Base-by-base conservation (phyloP, 2,329 filamentous ascomycete species). In the Colletotrichum theobromicola region DNA sequence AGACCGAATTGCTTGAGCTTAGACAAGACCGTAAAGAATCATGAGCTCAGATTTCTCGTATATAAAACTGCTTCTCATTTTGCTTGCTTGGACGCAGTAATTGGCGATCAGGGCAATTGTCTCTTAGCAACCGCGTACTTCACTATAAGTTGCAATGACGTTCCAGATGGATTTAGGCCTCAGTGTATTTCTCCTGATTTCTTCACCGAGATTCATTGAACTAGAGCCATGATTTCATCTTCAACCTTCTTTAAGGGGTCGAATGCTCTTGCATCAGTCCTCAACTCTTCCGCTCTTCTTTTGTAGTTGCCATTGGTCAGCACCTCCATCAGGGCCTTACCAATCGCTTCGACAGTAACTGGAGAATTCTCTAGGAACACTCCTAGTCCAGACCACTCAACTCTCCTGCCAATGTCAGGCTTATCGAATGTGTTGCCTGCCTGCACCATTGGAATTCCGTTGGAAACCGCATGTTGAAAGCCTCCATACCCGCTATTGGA, bases 401-500 rank as follows among this genome's bases (percentile, higher is more conserved):
- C 72, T 16, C 78, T 72, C 65, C 75, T 75, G 50, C 77, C 76
- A 3, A 75, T 76, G 70, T 87, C 85, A 1, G 81, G 79, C 26
- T 75, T 75, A 62, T 86, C 85, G 42, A 84, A 83, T 28, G 79
- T 82, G 21, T 79, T 78, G 2, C 88, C 87, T 0, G 86, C 83
- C 28, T 89, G 78, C 3, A 90, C 84, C 78, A 89, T 83, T 2
- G 88, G 87, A 24, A 88, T 84, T 1, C 86, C 86, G 70, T 86
- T 83, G 34, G 83, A 81, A 4, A 88, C 78, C 4, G 83, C 84
- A 69, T 89, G 86, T 26, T 84, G 82, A 62, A 88, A 83, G 2
- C 85, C 86, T 5, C 87, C 86, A 70, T 87, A 90, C 5, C 88
- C 87, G 13, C 84, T 88, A 62, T 89, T 90, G 13, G 83, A 83